Evolutionary conservation across 1,284 basidiomycete genomes (phyloP).

Genomic region (Naganishia albida): DNA sequence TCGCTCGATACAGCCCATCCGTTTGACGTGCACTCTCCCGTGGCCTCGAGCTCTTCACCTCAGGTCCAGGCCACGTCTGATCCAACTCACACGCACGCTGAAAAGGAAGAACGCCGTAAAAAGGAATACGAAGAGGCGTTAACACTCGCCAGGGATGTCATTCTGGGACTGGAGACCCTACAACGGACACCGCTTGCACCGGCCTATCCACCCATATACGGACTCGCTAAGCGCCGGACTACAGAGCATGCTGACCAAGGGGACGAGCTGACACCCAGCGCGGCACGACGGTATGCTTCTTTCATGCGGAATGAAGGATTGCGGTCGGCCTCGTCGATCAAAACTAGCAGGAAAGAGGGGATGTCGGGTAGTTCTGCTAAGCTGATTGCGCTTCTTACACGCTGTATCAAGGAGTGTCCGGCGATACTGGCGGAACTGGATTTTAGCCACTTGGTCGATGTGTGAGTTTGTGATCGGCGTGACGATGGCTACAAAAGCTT

Average conservation of each 20-base stretch:
- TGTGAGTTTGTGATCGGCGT: conserved; percentile 58
- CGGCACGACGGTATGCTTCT: conserved; percentile 14
- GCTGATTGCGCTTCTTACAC: conserved; percentile 37
- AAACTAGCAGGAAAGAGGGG: neutral
- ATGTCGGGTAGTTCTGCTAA: conserved; percentile 20
- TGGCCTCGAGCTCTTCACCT: conserved; percentile 1
- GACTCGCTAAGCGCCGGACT: neutral
- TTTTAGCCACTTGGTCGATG: conserved; percentile 68
- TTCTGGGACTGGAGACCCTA: neutral
- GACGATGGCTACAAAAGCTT: neutral
- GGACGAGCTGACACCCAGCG: conserved; percentile 26
- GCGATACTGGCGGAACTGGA: conserved; percentile 71
- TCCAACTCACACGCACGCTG: neutral
- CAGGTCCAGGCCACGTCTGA: neutral
- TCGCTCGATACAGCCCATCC: conserved; percentile 10
- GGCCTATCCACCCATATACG: neutral
- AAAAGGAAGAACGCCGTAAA: conserved; percentile 6
- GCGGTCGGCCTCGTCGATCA: neutral
- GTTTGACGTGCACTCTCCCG: conserved; percentile 21
- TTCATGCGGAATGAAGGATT: conserved; percentile 18
- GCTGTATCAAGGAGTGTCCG: conserved; percentile 35
- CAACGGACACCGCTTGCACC: neutral
- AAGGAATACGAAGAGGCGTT: conserved; percentile 2
- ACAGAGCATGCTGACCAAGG: conserved; percentile 7
- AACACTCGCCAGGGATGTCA: conserved; percentile 1